These are phyloP conservation scores for Saccharomycopsis olivae DNA, from an alignment of 805 yeast genomes.

Conservation along the genomic window DNA sequence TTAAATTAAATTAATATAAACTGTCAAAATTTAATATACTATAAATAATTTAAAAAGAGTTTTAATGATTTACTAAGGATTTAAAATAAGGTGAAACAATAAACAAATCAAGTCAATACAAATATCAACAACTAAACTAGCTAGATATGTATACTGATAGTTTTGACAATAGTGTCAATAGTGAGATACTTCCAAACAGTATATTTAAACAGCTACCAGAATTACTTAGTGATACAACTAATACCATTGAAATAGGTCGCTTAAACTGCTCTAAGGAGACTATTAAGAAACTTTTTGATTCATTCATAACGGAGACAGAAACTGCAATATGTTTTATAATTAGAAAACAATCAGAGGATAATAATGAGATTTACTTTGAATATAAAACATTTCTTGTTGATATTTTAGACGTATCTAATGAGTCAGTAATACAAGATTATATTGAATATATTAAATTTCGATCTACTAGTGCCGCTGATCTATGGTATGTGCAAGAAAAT, in stretches of 20 bases:
- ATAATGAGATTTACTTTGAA: background rate
- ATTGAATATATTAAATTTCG: slow-evolving; percentile 8
- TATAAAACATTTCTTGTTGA: slow-evolving; percentile 4
- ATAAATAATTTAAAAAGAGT: no score
- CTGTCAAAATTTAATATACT: no score
- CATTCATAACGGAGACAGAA: slow-evolving; percentile 11
- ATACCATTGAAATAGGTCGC: slow-evolving; percentile 4
- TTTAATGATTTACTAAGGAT: no score
- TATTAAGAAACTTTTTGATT: slow-evolving; percentile 12
- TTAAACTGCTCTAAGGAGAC: slow-evolving; percentile 6
- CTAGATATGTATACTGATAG: slow-evolving; percentile 11
- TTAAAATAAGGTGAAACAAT: no score
- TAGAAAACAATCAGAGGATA: background rate
- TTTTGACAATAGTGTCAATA: slow-evolving; percentile 9
- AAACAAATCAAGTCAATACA: no score
- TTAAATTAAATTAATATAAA: no score
- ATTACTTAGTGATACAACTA: slow-evolving; percentile 7
- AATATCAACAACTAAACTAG: no score
- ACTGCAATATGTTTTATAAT: slow-evolving; percentile 7
- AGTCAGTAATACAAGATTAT: background rate
- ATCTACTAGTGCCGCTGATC: slow-evolving; percentile 1
- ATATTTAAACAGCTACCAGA: background rate
- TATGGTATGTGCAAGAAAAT: slow-evolving; percentile 4
- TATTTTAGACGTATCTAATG: slow-evolving; percentile 3
- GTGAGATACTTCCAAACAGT: slow-evolving; percentile 10